Evolutionary conservation across 169 alveolate species (phyloP), one percentile per base, ranked within the genome.

Genomic region (Blepharisma undulans): DNA sequence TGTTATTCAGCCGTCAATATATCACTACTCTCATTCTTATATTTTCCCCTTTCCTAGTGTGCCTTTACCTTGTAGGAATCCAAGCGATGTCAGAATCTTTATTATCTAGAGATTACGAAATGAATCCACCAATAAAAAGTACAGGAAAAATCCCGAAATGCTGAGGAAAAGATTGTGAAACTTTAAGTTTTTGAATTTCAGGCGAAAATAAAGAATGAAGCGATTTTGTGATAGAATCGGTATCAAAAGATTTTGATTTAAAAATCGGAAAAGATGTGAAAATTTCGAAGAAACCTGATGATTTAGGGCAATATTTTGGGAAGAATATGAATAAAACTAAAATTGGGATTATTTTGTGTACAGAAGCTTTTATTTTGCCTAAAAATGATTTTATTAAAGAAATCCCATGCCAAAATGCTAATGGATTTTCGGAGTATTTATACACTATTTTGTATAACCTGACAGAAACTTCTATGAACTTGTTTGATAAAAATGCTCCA

Each of bases 261-360:
- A 76, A 74, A 30, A 6, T 36, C 32, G 76, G 59, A 1, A 88
- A 76, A 88, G 92, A 88, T 33, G 59, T 88, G 7, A 76, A 76
- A 76, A 7, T 86, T 30, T 14, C 25, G 1, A 72, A 29, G 22
- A 88, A 72, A 21, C 29, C 85, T 21, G 29, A 60, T 4, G 76
- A 22, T 4, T 76, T 74, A 14, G 22, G 32, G 18, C 27, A 72
- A 4, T 76, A 88, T 76, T n/a, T 88, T 22, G 5, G 3, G 0
- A 76, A 88, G 19, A 21, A 88, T 33, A 22, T 72, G n/a, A 72
- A 76, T 25, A 88, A 72, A 48, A 88, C 87, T 3, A 18, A 76
- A 33, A 48, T 76, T n/a, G 92, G 92, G 29, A 36, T 88, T 19
- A 21, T 88, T 33, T 61, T 88, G 7, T 88, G 92, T 33, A 88